Evolutionary conservation across 2,329 filamentous ascomycete species (phyloP), one percentile per base, ranked within the genome.

Genomic region (Plectosphaerella plurivora): DNA sequence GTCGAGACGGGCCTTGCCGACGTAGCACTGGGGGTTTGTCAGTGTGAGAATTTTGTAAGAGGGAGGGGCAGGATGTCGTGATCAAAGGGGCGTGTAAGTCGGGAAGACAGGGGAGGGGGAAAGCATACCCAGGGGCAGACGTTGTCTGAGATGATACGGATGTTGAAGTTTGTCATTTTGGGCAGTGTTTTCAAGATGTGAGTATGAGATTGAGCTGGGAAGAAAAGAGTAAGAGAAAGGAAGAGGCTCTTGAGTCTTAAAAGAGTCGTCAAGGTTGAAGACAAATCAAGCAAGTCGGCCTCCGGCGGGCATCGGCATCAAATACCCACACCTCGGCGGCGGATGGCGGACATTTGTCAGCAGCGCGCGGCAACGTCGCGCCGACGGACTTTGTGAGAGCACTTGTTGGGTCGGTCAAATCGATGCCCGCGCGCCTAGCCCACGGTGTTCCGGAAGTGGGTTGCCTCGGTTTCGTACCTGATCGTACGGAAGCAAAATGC

Each of bases 131-230:
- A 79, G 5, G 89, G 88, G 66, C 90, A 95, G 60, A 94, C 81
- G 3, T 84, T 88, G 71, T 96, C 91, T n/a, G 82, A 89, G 53
- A 91, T 83, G 64, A 91, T 82, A 54, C 86, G 83, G 69, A 95
- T 88, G 56, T 83, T 81, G 73, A 92, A 89, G 61, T 84, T 82
- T 18, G 86, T 83, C 88, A 92, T 91, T 45, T 45, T 65, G 52
- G 14, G 22, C 37, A 39, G 37, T 16, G 28, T 3, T 10, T 10
- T 33, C 8, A 33, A 12, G 28, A 4, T 33, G n/a, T 20, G 16
- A 25, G 11, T n/a, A 25, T 25, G 12, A 45, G 20, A 15, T 20
- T 25, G 12, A 45, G 41, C 28, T 18, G 14, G 33, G 12, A 28
- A 11, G 24, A 35, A 16, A 47, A n/a, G 45, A 47, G 45, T 25